Evolutionary conservation across 371 early-diverging fungal genomes (phyloP).

Genomic region (Apophysomyces sp.): DNA sequence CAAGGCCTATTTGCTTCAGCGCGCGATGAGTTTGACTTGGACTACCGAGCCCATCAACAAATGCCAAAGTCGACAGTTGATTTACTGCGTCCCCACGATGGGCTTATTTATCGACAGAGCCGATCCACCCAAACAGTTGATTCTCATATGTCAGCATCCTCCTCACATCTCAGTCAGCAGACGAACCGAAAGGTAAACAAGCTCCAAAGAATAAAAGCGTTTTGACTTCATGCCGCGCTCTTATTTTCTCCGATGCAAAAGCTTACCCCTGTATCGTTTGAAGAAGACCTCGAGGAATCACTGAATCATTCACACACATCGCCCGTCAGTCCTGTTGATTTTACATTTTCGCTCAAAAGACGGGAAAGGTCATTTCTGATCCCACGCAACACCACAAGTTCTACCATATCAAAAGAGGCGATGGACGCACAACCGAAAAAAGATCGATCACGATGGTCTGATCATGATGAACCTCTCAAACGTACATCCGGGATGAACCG

Average conservation of each 20-base stretch:
- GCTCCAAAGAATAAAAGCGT: neutral
- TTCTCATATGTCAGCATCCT: neutral
- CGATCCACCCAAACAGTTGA: neutral
- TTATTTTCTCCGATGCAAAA: neutral
- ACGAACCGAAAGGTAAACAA: neutral
- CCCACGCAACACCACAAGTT: constrained; percentile 7
- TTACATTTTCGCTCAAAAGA: constrained; percentile 22
- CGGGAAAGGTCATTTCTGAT: constrained; percentile 8
- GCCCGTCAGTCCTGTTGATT: constrained; percentile 48
- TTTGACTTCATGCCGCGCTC: neutral
- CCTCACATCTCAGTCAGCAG: neutral
- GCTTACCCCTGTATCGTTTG: neutral
- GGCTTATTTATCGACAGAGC: neutral
- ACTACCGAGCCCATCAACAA: neutral
- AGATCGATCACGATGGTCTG: constrained; percentile 13
- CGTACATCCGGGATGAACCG: constrained; percentile 6
- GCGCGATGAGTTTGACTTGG: constrained; percentile 15
- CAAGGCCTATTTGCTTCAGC: constrained; percentile 32
- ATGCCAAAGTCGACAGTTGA: neutral
- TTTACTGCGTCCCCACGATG: constrained; percentile 3
- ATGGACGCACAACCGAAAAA: constrained; percentile 1
- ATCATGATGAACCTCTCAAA: constrained; percentile 18
- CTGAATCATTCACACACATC: neutral
- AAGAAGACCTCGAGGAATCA: constrained; percentile 10
- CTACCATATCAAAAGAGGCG: constrained; percentile 5